These are phyloP conservation scores for Xylaria sp. DNA, from an alignment of 2,329 filamentous ascomycete species.

Conservation along the genomic window DNA sequence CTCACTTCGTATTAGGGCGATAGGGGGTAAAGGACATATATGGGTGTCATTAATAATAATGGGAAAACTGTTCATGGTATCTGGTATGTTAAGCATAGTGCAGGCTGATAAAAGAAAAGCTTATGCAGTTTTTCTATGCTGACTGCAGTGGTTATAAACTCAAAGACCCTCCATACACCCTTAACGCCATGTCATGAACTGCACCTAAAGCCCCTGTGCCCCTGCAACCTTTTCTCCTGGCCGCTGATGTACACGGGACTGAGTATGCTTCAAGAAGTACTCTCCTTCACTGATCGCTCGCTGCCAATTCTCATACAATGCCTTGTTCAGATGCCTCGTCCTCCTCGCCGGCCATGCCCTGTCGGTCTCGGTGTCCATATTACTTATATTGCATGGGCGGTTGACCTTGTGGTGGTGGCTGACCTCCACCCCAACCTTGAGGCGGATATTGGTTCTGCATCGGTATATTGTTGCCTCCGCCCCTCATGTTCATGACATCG, in stretches of 20 bases:
- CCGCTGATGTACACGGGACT: neutral
- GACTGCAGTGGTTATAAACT: conserved; percentile 12
- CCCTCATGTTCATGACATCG: conserved; percentile 66
- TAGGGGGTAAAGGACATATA: neutral
- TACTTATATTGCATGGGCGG: conserved; percentile 47
- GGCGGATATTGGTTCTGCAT: conserved; percentile 50
- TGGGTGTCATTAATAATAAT: neutral
- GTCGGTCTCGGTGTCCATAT: neutral
- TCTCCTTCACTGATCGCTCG: neutral
- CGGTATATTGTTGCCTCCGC: conserved; percentile 51
- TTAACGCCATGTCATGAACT: conserved; percentile 33
- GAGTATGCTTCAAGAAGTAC: neutral
- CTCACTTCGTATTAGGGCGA: neutral
- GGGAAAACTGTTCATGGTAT: conserved; percentile 17
- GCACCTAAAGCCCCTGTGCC: conserved; percentile 15
- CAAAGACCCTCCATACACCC: conserved; percentile 8
- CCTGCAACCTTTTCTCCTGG: neutral
- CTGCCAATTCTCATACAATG: neutral
- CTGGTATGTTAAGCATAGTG: conserved; percentile 11
- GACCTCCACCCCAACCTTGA: conserved; percentile 40
- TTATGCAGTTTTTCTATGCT: conserved; percentile 8
- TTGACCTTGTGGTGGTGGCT: conserved; percentile 39
- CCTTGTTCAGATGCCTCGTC: neutral
- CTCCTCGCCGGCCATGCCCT: neutral
- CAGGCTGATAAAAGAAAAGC: conserved; percentile 4